Evolutionary conservation across 2,329 filamentous ascomycete genomes (phyloP), one percentile per base, ranked within the genome.

Genomic region (Paracorniculantispora psalliotae): DNA sequence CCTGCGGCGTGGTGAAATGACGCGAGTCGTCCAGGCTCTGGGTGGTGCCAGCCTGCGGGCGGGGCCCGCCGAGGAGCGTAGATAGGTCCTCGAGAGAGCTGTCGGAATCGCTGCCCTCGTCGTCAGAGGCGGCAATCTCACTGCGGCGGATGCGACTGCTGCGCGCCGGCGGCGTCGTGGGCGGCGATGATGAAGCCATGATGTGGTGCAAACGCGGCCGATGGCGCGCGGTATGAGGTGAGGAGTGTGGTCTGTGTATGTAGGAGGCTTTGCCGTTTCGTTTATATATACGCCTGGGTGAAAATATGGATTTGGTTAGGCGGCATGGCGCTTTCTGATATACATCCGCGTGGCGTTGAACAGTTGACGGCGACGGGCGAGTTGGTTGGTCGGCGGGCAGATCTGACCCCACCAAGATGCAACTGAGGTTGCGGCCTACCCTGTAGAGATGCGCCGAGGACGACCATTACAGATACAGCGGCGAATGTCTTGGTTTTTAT

Each of bases 61-160:
- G 67, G 17, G 61, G 61, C 17, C 64, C 64, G 6, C 69, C 66
- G 12, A 75, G 65, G 12, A 74, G 68, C 30, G 66, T 62, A 9
- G 71, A 69, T 1, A 87, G 69, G 46, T 81, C 77, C 5, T 81
- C 79, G 15, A 87, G 76, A 0, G 87, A 87, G 51, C 80, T 81
- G 26, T 84, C 82, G 19, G 85, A 85, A 64, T 86, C 79, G 28
- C 80, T 81, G 19, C 81, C 81, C n/a, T 89, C 88, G 10, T 88
- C 87, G 66, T 92, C 90, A 0, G 90, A 92, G 57, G 83, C 86
- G 48, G 79, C 80, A 43, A 92, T 88, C 58, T 87, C 75, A 13
- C 23, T 33, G 33, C 26, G n/a, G 35, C 19, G 51, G n/a, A n/a
- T n/a, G n/a, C n/a, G n/a, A n/a, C n/a, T n/a, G n/a, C n/a, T n/a